phyloP scores from a whole-genome alignment of 2,329 filamentous ascomycete genomes.

The Neonectria faginata region DNA sequence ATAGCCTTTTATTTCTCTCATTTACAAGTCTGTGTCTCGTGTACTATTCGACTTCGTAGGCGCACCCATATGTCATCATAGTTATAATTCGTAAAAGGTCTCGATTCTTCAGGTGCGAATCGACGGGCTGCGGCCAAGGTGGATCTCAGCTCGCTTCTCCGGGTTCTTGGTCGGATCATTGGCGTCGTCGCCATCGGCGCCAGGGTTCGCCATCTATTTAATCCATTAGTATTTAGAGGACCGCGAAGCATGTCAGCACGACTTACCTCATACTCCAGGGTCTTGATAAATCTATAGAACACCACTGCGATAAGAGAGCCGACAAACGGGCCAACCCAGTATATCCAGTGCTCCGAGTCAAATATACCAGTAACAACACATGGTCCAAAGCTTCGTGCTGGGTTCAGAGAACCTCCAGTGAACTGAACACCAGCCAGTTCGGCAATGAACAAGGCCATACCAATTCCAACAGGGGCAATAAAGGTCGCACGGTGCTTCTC shows the following conservation, averaged over 20 bases:
- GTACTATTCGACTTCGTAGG: background rate
- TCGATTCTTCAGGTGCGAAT: conserved; percentile 32
- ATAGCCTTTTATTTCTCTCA: conserved; percentile 3
- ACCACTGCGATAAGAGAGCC: conserved; percentile 51
- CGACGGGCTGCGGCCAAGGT: conserved; percentile 36
- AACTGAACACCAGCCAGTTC: conserved; percentile 61
- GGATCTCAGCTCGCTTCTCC: conserved; percentile 52
- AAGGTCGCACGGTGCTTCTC: conserved; percentile 62
- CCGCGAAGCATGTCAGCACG: no score
- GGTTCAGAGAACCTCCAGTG: conserved; percentile 62
- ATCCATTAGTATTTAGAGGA: background rate
- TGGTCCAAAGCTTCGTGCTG: conserved; percentile 60
- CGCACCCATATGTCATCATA: background rate
- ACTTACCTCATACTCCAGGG: conserved; percentile 53
- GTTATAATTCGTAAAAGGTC: background rate
- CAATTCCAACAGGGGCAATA: conserved; percentile 61
- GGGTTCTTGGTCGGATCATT: conserved; percentile 60
- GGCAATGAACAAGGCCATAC: conserved; percentile 58
- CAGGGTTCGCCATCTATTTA: conserved; percentile 58
- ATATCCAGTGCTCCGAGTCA: conserved; percentile 61
- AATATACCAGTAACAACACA: conserved; percentile 57
- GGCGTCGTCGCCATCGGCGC: conserved; percentile 57
- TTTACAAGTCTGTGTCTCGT: conserved; percentile 19
- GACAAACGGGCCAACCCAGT: conserved; percentile 53
- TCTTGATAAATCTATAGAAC: conserved; percentile 57